Percentiles rank a stretch among this genome's conserved stretches.
Conservation (phyloP, 345 rosid genomes). For the Raphanus sativus region DNA sequence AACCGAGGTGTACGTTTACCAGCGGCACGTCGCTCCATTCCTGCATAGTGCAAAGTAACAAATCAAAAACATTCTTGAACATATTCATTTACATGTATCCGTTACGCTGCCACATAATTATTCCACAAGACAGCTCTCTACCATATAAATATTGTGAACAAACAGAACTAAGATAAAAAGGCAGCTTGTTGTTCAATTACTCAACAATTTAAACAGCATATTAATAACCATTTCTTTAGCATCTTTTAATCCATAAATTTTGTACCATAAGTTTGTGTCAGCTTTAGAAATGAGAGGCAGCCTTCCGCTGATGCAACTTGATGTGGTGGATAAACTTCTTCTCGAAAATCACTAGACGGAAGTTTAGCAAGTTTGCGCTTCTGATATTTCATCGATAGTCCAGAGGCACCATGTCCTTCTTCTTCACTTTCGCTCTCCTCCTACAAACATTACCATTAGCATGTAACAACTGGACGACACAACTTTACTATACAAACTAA, state of each 20-base stretch:
- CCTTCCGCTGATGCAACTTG: slow-evolving; percentile 54
- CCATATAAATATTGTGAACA: slow-evolving; percentile 2
- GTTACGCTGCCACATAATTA: slow-evolving; percentile 24
- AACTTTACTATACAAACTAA: background rate
- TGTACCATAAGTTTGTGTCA: slow-evolving; percentile 59
- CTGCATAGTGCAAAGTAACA: slow-evolving; percentile 43
- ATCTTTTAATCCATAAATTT: background rate
- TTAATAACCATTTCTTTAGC: background rate
- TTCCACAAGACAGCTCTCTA: too few species aligned
- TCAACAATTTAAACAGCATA: slow-evolving; percentile 9
- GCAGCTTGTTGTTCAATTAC: slow-evolving; percentile 4
- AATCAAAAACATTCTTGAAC: slow-evolving; percentile 19
- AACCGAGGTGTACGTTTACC: slow-evolving; percentile 95
- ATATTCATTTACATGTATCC: background rate
- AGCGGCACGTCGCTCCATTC: slow-evolving; percentile 63
- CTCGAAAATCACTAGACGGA: slow-evolving; percentile 42
- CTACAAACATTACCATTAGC: slow-evolving; percentile 42
- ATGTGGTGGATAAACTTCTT: slow-evolving; percentile 45
- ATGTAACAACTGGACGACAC: background rate
- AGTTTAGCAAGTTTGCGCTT: slow-evolving; percentile 61
- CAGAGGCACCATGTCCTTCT: slow-evolving; percentile 60
- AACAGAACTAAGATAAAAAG: slow-evolving; percentile 11
- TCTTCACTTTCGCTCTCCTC: slow-evolving; percentile 57
- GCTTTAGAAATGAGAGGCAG: slow-evolving; percentile 72
- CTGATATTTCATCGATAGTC: slow-evolving; percentile 42